Base-by-base conservation (phyloP, 495 filamentous ascomycete genomes). In the Aspergillus avenaceus region DNA sequence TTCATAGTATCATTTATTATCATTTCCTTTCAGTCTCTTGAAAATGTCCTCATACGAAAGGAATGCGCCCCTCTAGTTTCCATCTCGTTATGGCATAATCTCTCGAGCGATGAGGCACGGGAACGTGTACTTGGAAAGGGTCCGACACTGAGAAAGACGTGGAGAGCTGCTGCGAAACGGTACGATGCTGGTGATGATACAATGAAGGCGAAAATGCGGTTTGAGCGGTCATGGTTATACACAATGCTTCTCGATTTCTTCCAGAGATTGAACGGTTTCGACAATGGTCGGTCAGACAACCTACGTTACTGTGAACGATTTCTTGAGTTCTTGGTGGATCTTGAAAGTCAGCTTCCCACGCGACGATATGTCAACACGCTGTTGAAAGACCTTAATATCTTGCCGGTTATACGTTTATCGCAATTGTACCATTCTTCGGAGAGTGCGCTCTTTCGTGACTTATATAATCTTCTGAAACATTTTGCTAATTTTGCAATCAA, bases 31-130 rank as follows among this genome's bases (percentile, higher is more conserved):
- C 91, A 96, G 68, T 96, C 91, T 19, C 79, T 97, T 14, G 93
- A 99, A 58, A 95, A 85, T 67, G 78, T 77, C 18, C 77, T 96
- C 42, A 87, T 97, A 24, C 81, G 93, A 41, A 97, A 95, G 62
- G 92, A 99, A 73, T 97, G 92, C 69, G 95, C 91, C 34, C 88
- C 93, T 9, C 74, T 99, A 31, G 92, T 99, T 34, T 91, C 89
- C 0, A 95, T 99, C 56, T 87, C 88, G 1, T 88, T 95, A 58
- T 97, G 93, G 93, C 88, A 96, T 57, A 92, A 95, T 58, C 70
- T 99, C 24, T 86, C 86, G 18, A 88, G 79, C 51, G 83, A 87
- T 16, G 70, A 77, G 24, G 80, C 82, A 32, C 77, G 88, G 50
- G 84, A 90, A 45, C 71, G 66, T 36, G 78, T 82, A 29, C 75